Conservation (phyloP, 345 rosid genomes). For the Durio zibethinus region DNA sequence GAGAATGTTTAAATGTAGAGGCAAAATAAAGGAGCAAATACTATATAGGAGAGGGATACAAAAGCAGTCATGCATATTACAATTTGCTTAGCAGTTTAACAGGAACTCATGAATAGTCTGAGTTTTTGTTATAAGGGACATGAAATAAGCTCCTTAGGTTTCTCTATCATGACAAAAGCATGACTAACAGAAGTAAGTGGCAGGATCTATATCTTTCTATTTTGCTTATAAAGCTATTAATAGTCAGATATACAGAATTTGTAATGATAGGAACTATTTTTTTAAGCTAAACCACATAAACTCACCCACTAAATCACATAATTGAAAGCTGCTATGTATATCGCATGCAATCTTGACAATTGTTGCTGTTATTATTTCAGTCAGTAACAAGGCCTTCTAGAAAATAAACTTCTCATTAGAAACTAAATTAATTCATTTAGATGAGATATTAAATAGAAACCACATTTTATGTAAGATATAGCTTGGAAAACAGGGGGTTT, state of each 20-base stretch:
- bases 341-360: neutral
- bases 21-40: neutral
- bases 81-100: neutral
- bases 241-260: neutral
- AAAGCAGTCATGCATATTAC: neutral
- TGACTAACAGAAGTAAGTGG: neutral
- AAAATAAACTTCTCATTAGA: neutral
- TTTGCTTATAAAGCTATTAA: neutral
- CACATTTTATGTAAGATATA: neutral
- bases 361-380: neutral
- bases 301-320: too few species aligned
- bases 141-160: neutral
- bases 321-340: neutral
- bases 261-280: neutral
- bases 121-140: neutral
- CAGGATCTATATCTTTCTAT: neutral
- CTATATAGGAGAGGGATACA: neutral
- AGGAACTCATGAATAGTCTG: neutral
- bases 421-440: neutral
- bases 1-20: neutral
- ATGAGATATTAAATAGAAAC: neutral
- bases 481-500: neutral
- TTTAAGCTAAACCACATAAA: neutral
- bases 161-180: neutral
- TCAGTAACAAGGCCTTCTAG: neutral